Conservation (phyloP, 31 red algal species). For the Endocladia muricata region DNA sequence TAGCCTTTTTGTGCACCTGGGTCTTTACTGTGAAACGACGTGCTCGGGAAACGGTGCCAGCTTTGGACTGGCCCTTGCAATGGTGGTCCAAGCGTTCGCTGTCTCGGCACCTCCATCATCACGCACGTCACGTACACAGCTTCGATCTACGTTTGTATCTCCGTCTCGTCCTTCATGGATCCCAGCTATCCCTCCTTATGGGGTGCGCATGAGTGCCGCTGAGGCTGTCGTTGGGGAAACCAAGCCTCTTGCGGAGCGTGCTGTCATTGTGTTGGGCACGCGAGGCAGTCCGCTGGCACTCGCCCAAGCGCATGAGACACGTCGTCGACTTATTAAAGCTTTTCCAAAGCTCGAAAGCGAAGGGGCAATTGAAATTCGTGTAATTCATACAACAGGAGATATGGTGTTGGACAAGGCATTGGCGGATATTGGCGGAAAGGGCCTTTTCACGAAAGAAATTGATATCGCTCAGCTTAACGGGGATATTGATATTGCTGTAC, state of each 20-base stretch:
- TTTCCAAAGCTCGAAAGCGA: constrained; percentile 72
- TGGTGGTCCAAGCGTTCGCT: too few relatives aligned
- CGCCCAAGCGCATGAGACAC: constrained; percentile 92
- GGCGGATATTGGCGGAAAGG: constrained; percentile 98
- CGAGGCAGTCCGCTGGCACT: constrained; percentile 94
- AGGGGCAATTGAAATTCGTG: constrained; percentile 77
- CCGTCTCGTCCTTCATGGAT: background rate
- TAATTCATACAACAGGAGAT: constrained; percentile 98
- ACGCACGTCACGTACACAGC: too few relatives aligned
- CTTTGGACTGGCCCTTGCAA: too few relatives aligned
- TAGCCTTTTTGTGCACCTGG: too few relatives aligned
- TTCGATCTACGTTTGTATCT: too few relatives aligned
- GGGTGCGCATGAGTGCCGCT: constrained; percentile 33
- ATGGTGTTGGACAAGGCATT: constrained; percentile 96
- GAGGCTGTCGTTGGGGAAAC: constrained; percentile 24
- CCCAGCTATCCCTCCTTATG: background rate
- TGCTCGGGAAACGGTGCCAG: too few relatives aligned
- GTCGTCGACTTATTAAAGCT: constrained; percentile 66
- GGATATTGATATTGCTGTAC: constrained; percentile 98
- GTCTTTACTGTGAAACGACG: too few relatives aligned
- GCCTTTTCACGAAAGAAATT: constrained; percentile 99
- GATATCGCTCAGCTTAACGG: constrained; percentile 89
- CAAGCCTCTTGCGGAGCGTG: constrained; percentile 40
- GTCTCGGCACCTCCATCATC: too few relatives aligned
- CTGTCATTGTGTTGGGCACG: constrained; percentile 91